Evolutionary conservation across 768 basidiomycete species (phyloP).

Genomic region (Hypholoma sublateritium): DNA sequence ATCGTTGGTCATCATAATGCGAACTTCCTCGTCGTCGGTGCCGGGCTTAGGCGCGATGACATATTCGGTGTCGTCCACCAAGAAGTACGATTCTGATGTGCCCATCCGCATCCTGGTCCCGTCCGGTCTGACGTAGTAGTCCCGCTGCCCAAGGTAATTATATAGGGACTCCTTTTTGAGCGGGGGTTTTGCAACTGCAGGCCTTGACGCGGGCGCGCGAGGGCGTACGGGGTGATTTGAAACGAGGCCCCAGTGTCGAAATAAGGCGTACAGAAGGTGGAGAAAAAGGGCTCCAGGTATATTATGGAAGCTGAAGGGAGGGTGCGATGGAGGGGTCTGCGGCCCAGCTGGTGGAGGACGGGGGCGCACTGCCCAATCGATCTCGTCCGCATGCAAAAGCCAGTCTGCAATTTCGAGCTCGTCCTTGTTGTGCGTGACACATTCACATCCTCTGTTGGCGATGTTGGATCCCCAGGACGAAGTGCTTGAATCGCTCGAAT

Average conservation of each 20-base stretch:
- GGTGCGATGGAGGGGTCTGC: background rate
- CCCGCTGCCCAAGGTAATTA: background rate
- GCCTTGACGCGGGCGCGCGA: background rate
- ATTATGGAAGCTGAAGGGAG: slow-evolving; percentile 1
- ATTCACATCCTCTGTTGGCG: background rate
- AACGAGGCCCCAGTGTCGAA: slow-evolving; percentile 9
- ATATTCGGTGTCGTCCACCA: slow-evolving; percentile 21
- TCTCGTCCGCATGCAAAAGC: background rate
- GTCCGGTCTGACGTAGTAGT: background rate
- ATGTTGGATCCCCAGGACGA: slow-evolving; percentile 3
- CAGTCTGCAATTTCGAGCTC: slow-evolving; percentile 6
- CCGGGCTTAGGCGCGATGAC: slow-evolving; percentile 10
- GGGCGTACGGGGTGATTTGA: slow-evolving; percentile 1
- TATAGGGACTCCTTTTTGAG: background rate
- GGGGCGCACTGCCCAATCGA: background rate
- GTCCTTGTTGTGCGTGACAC: background rate
- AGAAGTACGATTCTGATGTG: slow-evolving; percentile 9
- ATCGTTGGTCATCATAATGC: slow-evolving; percentile 15
- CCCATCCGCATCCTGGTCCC: background rate
- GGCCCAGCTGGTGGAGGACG: background rate
- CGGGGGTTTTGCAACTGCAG: background rate
- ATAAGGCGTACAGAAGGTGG: slow-evolving; percentile 14
- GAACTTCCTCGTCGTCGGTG: slow-evolving; percentile 7
- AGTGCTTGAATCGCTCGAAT: background rate
- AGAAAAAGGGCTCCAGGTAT: slow-evolving; percentile 14